Conservation (phyloP, 2,329 filamentous ascomycete species). For the Rasamsonia emersonii region DNA sequence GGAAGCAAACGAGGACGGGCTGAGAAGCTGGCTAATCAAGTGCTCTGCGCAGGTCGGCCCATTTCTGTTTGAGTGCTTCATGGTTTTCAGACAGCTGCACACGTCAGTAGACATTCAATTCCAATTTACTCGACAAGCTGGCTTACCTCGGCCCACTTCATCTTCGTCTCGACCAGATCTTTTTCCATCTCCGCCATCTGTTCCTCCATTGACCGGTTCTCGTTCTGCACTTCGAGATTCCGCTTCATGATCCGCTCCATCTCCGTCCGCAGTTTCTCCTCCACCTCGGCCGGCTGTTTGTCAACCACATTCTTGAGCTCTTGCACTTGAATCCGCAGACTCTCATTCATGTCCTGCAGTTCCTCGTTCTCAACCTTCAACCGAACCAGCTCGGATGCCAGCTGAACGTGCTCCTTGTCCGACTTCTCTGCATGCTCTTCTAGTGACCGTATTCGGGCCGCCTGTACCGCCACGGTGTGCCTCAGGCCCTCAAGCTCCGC, state of each 20-base stretch:
- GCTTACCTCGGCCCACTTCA: constrained; percentile 87
- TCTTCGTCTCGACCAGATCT: constrained; percentile 84
- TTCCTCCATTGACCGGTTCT: constrained; percentile 81
- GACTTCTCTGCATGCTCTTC: constrained; percentile 83
- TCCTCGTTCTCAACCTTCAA: constrained; percentile 92
- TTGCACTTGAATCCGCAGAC: constrained; percentile 70
- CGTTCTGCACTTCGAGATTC: constrained; percentile 87
- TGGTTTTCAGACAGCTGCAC: constrained; percentile 59
- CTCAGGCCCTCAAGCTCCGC: constrained; percentile 68
- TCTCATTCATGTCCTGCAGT: constrained; percentile 82
- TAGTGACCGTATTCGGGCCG: constrained; percentile 69
- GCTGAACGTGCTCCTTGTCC: constrained; percentile 80
- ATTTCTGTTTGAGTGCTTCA: constrained; percentile 66
- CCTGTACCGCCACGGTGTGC: constrained; percentile 56
- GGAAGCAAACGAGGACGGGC: neutral
- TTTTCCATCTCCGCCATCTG: constrained; percentile 88
- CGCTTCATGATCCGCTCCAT: constrained; percentile 88
- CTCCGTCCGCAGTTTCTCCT: constrained; percentile 69
- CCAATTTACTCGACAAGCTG: neutral
- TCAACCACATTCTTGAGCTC: constrained; percentile 83
- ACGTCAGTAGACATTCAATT: constrained; percentile 10
- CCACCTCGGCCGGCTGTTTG: constrained; percentile 80
- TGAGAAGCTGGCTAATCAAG: constrained; percentile 31
- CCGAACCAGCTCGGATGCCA: constrained; percentile 84
- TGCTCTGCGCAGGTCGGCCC: constrained; percentile 60